Percentiles rank a stretch among this genome's conserved stretches.
Evolutionary conservation across 495 filamentous ascomycete species (phyloP).

Genomic region (Lophiostoma macrostomum): DNA sequence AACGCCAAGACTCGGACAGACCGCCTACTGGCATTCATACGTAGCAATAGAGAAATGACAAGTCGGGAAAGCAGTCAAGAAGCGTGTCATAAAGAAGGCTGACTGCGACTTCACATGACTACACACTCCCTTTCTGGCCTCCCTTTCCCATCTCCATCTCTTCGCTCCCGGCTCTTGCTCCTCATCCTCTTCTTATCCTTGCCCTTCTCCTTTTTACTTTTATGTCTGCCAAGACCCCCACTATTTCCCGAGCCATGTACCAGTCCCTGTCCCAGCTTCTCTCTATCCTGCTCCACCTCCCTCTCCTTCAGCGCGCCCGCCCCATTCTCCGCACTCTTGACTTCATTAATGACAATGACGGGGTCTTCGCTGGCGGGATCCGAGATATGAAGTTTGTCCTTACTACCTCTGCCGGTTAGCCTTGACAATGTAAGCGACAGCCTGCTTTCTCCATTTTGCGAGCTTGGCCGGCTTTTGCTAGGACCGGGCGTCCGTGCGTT

Average conservation of each 20-base stretch:
- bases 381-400: slow-evolving; percentile 25
- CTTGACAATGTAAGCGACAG: slow-evolving; percentile 65
- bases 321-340: slow-evolving; percentile 8
- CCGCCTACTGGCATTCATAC: too few relatives aligned
- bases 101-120: slow-evolving; percentile 54
- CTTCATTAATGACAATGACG: slow-evolving; percentile 21
- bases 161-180: slow-evolving; percentile 37
- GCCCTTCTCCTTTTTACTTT: slow-evolving; percentile 39
- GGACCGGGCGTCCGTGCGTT: slow-evolving; percentile 51
- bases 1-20: too few relatives aligned
- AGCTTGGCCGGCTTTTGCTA: slow-evolving; percentile 62
- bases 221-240: slow-evolving; percentile 42
- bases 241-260: slow-evolving; percentile 34
- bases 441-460: slow-evolving; percentile 64
- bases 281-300: slow-evolving; percentile 31
- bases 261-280: slow-evolving; percentile 34
- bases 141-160: slow-evolving; percentile 46
- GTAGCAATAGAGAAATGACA: too few relatives aligned
- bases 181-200: slow-evolving; percentile 48
- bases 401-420: slow-evolving; percentile 50
- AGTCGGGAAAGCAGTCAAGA: too few relatives aligned
- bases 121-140: slow-evolving; percentile 69
- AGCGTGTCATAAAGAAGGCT: too few relatives aligned
- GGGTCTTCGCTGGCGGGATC: slow-evolving; percentile 9
- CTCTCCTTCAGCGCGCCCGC: slow-evolving; percentile 49